Conservation (phyloP, 2,329 filamentous ascomycete genomes). For the Capronia coronata region DNA sequence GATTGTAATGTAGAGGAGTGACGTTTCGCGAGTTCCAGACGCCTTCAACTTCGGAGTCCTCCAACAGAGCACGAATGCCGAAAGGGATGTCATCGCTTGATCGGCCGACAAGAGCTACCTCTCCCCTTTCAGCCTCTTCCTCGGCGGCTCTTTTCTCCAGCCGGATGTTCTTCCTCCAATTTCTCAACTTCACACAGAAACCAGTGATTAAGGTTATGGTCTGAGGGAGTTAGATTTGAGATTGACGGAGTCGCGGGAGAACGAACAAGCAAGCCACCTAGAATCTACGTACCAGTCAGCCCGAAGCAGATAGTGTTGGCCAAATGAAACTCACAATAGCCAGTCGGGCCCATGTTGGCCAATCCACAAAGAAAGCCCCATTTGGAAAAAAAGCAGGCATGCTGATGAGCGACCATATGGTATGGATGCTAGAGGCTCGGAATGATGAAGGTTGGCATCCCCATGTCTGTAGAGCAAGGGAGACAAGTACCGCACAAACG, state of each 20-base stretch:
- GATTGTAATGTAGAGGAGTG: conserved; percentile 29
- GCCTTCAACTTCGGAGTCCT: conserved; percentile 74
- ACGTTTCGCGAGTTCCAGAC: conserved; percentile 63
- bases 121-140: conserved; percentile 46
- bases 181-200: conserved; percentile 54
- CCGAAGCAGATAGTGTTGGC: not conserved
- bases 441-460: conserved; percentile 20
- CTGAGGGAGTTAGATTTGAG: conserved; percentile 35
- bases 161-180: conserved; percentile 51
- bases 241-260: not conserved
- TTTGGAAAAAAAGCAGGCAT: conserved; percentile 11
- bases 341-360: conserved; percentile 27
- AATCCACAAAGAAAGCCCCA: conserved; percentile 23
- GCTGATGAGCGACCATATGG: conserved; percentile 13
- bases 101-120: conserved; percentile 49
- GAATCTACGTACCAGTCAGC: conserved; percentile 14
- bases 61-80: conserved; percentile 76
- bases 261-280: conserved; percentile 19
- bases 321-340: conserved; percentile 21
- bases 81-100: conserved; percentile 66
- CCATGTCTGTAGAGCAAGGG: conserved; percentile 22
- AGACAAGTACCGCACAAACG: conserved; percentile 16
- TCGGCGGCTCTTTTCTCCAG: conserved; percentile 55
- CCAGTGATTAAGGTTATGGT: conserved; percentile 62
- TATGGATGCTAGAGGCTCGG: conserved; percentile 16